Evolutionary conservation across 805 yeast genomes (phyloP), one percentile per base, ranked within the genome.

Genomic region (Candida chilensis): DNA sequence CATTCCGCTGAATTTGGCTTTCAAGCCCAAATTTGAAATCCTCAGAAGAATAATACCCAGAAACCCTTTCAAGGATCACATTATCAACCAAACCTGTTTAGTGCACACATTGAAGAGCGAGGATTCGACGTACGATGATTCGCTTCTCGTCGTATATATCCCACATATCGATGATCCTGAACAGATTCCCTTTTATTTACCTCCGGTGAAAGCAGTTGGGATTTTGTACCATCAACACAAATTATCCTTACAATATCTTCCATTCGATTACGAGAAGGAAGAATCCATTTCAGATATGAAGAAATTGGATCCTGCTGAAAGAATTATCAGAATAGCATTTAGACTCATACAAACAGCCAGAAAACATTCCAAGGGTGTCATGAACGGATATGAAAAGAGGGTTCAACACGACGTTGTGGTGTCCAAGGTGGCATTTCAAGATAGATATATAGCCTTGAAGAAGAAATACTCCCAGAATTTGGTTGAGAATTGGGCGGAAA

Each of bases 1-100:
- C 4, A 60, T 52, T 29, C 64, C 65, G 9, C 39, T 46, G n/a
- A 41, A 29, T 16, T 44, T 33, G 29, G 32, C 9, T 19, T 57
- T 43, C 32, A 50, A 45, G 34, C 64, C 66, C 13, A 58, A 60
- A 27, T 48, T 52, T 14, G 75, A 77, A 40, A 56, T 81, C 28
- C 84, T 86, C n/a, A 70, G 96, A 40, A 64, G 95, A 41, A 75
- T 88, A 20, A 70, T 88, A n/a, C 97, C 97, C 8, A 64, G 96
- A 52, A 88, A 88, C 45, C 95, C 95, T 0, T 76, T 73, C 47
- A 81, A 84, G 44, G 97, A 88, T 48, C 69, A 71, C 30, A 71
- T 84, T 16, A 74, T 87, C 37, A 83, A 84, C 48, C 97, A 90
- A 52, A 80, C 95, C 0, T 88, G 96, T 52, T 53, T 75, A 20